Conservation (phyloP, 192 early-diverging fungal genomes). For the Coemansia sp. region DNA sequence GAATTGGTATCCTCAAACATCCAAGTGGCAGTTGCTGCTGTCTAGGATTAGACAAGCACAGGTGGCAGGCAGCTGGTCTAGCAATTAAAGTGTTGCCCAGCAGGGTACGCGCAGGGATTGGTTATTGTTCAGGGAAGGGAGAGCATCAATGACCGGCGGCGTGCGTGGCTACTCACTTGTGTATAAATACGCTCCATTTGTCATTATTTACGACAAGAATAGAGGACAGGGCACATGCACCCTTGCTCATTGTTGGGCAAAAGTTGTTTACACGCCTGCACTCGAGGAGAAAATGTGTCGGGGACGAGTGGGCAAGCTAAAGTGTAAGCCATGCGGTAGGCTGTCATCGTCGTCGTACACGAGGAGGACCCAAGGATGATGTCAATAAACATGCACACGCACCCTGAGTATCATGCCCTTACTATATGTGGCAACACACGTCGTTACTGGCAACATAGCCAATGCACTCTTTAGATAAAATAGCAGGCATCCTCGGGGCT, state of each 20-base stretch:
- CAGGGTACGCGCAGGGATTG: background rate
- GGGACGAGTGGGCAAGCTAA: background rate
- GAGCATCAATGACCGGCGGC: background rate
- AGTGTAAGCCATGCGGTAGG: background rate
- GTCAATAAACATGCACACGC: background rate
- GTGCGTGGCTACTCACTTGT: background rate
- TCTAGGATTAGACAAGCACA: background rate
- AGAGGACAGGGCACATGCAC: background rate
- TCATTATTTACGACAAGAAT: background rate
- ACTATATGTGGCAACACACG: background rate
- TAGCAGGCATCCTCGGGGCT: background rate
- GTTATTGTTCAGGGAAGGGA: background rate
- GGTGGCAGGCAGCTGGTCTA: background rate
- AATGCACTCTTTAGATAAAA: background rate
- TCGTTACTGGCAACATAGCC: constrained; percentile 10
- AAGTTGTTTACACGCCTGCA: background rate
- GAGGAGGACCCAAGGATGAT: background rate
- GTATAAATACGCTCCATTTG: background rate
- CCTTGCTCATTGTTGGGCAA: background rate
- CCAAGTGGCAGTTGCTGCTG: background rate
- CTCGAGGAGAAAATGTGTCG: background rate
- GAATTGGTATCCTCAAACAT: background rate
- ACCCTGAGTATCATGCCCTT: background rate
- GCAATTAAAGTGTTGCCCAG: background rate
- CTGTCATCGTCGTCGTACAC: background rate